These are phyloP conservation scores for Cinnamomum chago DNA, from an alignment of 164 flowering plant species.

Conservation along the genomic window DNA sequence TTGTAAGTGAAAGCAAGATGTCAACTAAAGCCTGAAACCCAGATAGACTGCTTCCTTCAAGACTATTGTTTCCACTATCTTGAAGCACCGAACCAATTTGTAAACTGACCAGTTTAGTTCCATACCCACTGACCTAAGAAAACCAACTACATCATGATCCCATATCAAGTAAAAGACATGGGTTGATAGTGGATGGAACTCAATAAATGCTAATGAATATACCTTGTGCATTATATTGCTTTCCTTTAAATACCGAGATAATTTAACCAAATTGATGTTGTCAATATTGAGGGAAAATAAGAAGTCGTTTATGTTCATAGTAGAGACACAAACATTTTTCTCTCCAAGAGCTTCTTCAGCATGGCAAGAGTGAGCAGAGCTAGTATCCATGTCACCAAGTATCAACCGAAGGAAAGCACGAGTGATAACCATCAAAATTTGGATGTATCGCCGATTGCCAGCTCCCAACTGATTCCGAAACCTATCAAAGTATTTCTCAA, in stretches of 20 bases:
- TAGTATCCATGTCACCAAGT: constrained; percentile 22
- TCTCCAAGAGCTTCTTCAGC: constrained; percentile 20
- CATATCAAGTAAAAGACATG: background rate
- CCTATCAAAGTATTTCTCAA: constrained; percentile 57
- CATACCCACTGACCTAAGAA: constrained; percentile 83
- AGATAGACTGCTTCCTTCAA: constrained; percentile 55
- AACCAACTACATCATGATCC: constrained; percentile 1
- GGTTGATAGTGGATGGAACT: background rate
- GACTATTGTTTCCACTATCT: constrained; percentile 25
- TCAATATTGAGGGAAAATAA: constrained; percentile 78
- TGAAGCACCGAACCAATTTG: constrained; percentile 22
- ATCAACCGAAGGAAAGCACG: constrained; percentile 57
- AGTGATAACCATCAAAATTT: constrained; percentile 68
- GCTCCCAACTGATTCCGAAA: constrained; percentile 75
- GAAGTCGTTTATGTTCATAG: constrained; percentile 86
- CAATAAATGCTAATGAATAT: constrained; percentile 3
- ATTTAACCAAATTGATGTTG: constrained; percentile 88
- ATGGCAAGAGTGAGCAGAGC: constrained; percentile 13
- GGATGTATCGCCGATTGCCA: constrained; percentile 90
- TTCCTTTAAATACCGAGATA: constrained; percentile 66
- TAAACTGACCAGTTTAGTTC: constrained; percentile 40
- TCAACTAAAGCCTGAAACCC: constrained; percentile 67
- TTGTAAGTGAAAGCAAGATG: constrained; percentile 62
- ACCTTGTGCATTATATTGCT: constrained; percentile 95
- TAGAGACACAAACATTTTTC: constrained; percentile 26